Evolutionary conservation across 1,284 basidiomycete species (phyloP).

Genomic region (Trichosporon sp.): DNA sequence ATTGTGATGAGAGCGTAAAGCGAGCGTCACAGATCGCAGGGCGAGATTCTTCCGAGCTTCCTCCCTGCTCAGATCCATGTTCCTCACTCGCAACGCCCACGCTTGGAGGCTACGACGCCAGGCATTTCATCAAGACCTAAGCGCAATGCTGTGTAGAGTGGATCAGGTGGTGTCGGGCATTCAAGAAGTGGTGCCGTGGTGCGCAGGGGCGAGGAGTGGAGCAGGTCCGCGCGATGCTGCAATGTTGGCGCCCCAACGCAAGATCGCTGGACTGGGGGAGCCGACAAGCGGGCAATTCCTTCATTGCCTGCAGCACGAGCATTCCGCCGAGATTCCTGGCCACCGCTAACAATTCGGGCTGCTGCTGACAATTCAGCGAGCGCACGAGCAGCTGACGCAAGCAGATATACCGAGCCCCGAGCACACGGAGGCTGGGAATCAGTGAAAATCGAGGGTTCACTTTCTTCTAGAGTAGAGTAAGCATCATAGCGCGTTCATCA

Average conservation of each 20-base stretch:
- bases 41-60: not conserved
- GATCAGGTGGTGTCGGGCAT: not conserved
- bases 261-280: not conserved
- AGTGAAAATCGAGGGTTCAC: not conserved
- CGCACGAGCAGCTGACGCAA: constrained; percentile 3
- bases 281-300: not conserved
- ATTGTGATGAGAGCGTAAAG: constrained; percentile 10
- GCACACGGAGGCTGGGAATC: constrained; percentile 6
- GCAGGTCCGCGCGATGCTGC: not conserved
- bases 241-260: too few relatives aligned
- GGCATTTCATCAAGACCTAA: not conserved
- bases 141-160: constrained; percentile 7
- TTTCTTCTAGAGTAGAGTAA: not conserved
- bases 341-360: constrained; percentile 2
- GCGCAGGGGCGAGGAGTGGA: not conserved
- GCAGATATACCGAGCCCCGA: not conserved
- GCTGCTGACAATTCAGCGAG: constrained; percentile 10
- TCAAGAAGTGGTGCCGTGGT: not conserved
- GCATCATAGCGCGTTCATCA: constrained; percentile 1
- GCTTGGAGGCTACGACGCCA: not conserved
- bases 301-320: not conserved
- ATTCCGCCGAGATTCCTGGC: not conserved
- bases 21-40: not conserved
- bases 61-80: not conserved
- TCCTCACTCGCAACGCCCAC: not conserved